Evolutionary conservation across 108 stramenopile species (phyloP).

Genomic region (Skeletonema potamos): DNA sequence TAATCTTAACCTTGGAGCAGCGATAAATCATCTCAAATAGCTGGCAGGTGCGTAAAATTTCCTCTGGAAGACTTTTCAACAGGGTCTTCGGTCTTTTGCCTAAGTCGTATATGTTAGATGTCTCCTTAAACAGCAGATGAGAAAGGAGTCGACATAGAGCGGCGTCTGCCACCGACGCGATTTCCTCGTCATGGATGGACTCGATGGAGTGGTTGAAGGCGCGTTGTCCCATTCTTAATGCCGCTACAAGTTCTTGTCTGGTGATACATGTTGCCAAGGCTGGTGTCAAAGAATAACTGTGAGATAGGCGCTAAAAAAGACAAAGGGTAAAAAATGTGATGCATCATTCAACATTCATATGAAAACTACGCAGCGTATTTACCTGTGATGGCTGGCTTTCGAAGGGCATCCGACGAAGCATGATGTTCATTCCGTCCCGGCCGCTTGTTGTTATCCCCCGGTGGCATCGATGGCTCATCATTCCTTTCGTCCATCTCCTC

Average conservation of each 20-base stretch:
- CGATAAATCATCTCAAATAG: conserved; percentile 5
- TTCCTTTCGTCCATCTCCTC: neutral
- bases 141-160: neutral
- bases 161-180: neutral
- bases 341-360: too few species aligned
- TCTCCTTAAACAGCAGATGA: neutral
- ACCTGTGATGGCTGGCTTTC: neutral
- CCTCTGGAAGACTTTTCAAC: neutral
- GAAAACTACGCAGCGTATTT: neutral
- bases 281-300: neutral
- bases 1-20: conserved; percentile 9
- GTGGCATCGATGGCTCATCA: neutral
- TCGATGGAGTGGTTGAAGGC: conserved; percentile 3
- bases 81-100: neutral
- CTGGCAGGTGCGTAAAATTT: conserved; percentile 9
- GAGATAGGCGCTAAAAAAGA: neutral
- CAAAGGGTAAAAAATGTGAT: neutral
- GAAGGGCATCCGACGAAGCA: neutral
- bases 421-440: neutral
- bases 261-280: neutral
- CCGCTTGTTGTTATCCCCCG: neutral
- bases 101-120: neutral
- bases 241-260: neutral
- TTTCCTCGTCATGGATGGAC: neutral
- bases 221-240: neutral